A percentile compares a stretch with the other conserved stretches of the same genome.
Evolutionary conservation across 225 moss, liverwort and hornwort species (phyloP).

Genomic region (Marchantia polymorpha): DNA sequence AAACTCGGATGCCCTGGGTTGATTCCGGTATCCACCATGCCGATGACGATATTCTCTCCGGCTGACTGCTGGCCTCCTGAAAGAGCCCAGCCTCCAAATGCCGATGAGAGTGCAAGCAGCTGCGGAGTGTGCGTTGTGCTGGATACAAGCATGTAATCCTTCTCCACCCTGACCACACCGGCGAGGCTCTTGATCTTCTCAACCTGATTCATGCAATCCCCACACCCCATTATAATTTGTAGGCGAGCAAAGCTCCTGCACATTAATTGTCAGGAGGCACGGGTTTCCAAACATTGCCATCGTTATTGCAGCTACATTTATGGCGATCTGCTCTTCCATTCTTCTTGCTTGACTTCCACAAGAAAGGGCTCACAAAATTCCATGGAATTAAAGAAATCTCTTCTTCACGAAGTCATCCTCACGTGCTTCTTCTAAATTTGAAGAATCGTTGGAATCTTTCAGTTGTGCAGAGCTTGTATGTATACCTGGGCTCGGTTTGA

Average conservation of each 20-base stretch:
- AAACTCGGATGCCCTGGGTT: slow-evolving; percentile 5
- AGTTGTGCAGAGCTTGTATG: not conserved
- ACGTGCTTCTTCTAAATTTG: too few species aligned
- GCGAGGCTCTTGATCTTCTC: not conserved
- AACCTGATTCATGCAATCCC: not conserved
- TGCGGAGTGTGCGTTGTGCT: slow-evolving; percentile 14
- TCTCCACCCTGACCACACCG: slow-evolving; percentile 8
- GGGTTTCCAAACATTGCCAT: not conserved
- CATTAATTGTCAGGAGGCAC: not conserved
- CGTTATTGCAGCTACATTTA: too few species aligned
- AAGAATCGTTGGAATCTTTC: not conserved
- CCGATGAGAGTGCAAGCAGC: not conserved
- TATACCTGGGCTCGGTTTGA: not conserved
- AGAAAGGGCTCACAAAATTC: not conserved
- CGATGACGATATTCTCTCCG: slow-evolving; percentile 17
- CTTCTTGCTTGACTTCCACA: not conserved
- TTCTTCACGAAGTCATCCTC: too few species aligned
- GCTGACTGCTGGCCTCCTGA: not conserved
- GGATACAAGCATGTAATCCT: not conserved
- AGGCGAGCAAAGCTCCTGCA: not conserved
- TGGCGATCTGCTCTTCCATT: too few species aligned
- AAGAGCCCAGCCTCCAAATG: not conserved
- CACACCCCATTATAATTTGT: not conserved
- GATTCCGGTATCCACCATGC: slow-evolving; percentile 21
- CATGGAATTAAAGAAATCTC: too few species aligned